Percentiles rank a stretch among this genome's conserved stretches.
These are phyloP conservation scores for Myxozyma vanderwaltii DNA, from an alignment of 805 yeast species.

Conservation along the genomic window DNA sequence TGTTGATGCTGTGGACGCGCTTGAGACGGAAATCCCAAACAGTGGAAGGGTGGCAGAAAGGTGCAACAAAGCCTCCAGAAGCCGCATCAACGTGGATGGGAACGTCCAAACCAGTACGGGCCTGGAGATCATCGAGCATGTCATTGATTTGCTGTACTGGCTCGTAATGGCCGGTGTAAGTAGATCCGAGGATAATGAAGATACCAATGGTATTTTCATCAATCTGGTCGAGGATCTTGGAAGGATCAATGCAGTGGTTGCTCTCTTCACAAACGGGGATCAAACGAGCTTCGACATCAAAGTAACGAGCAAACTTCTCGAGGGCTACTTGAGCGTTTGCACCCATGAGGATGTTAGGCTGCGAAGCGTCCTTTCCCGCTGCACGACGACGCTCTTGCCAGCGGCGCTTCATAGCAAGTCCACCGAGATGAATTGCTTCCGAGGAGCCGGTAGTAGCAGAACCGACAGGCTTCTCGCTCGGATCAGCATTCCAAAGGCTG, in stretches of 20 bases:
- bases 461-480: conserved; percentile 60
- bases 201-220: conserved; percentile 95
- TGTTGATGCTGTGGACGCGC: conserved; percentile 80
- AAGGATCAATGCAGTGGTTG: conserved; percentile 65
- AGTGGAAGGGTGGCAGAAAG: conserved; percentile 72
- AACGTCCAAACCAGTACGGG: conserved; percentile 63
- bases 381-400: conserved; percentile 74
- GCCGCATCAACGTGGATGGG: conserved; percentile 96
- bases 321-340: conserved; percentile 91
- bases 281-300: conserved; percentile 83
- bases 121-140: conserved; percentile 70
- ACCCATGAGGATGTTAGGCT: conserved; percentile 90
- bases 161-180: conserved; percentile 92
- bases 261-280: conserved; percentile 64
- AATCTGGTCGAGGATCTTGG: conserved; percentile 60
- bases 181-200: conserved; percentile 84
- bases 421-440: conserved; percentile 93
- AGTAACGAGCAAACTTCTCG: conserved; percentile 91
- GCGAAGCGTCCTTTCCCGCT: conserved; percentile 58
- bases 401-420: conserved; percentile 84
- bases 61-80: conserved; percentile 86
- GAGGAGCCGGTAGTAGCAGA: conserved; percentile 93
- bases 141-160: conserved; percentile 62
- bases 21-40: conserved; percentile 81
- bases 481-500: conserved; percentile 77